Percentiles rank a stretch among this genome's conserved stretches.
phyloP scores from a whole-genome alignment of 2,329 filamentous ascomycete species.

The Sphaceloma murrayae region DNA sequence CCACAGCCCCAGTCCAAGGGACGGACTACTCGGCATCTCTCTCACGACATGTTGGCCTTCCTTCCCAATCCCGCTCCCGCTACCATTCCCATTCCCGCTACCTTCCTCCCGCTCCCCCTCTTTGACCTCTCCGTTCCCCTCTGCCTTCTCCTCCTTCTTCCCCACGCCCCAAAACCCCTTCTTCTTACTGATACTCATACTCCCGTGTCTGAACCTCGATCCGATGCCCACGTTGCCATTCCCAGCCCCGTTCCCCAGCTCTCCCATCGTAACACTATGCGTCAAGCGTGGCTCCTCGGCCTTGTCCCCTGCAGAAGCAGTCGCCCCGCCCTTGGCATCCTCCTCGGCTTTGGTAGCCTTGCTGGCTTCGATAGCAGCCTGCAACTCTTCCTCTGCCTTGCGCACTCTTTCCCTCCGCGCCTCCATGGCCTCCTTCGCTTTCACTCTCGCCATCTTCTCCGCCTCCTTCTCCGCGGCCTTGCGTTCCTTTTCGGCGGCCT shows the following conservation, averaged over 20 bases:
- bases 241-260: slow-evolving; percentile 10
- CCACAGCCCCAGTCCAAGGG: slow-evolving; percentile 5
- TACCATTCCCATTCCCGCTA: slow-evolving; percentile 18
- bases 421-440: slow-evolving; percentile 26
- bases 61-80: slow-evolving; percentile 18
- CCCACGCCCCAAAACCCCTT: slow-evolving; percentile 51
- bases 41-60: too few species aligned
- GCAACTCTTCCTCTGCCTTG: slow-evolving; percentile 53
- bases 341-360: slow-evolving; percentile 52
- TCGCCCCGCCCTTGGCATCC: slow-evolving; percentile 19
- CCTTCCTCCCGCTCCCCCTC: slow-evolving; percentile 25
- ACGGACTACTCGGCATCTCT: slow-evolving; percentile 13
- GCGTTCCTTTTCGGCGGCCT: slow-evolving; percentile 48
- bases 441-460: slow-evolving; percentile 38
- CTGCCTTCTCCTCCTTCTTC: slow-evolving; percentile 37
- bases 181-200: slow-evolving; percentile 70
- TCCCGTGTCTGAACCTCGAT: slow-evolving; percentile 57
- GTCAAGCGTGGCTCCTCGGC: slow-evolving; percentile 19
- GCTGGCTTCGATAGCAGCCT: slow-evolving; percentile 56
- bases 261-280: background rate
- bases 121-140: slow-evolving; percentile 29
- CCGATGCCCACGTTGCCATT: slow-evolving; percentile 34
- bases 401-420: slow-evolving; percentile 47
- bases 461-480: slow-evolving; percentile 47
- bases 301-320: background rate